Base-by-base conservation (phyloP, 306 rosid genomes). In the Pterocarpus santalinus region DNA sequence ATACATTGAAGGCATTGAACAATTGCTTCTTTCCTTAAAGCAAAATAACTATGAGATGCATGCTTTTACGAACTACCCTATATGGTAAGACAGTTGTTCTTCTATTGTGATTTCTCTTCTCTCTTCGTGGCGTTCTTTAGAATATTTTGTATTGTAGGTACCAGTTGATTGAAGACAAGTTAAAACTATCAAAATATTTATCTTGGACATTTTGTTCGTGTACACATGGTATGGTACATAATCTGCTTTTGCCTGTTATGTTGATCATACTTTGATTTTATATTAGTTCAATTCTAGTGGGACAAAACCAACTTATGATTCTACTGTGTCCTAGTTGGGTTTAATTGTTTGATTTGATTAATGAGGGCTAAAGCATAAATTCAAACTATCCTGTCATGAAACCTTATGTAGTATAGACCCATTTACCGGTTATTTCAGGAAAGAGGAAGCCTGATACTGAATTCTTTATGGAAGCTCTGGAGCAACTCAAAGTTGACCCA, bases 151-250 rank as follows among this genome's bases (percentile, higher is more conserved):
- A 72, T 81, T 75, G 88, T 75, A 95, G 98, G 99, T 91, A 89
- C 71, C 88, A 87, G 85, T 84, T 93, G 91, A 91, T 95, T 22
- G 97, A 95, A 90, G 93, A 89, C 73, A 91, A 95, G 81, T 66
- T 95, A 76, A 83, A 83, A 51, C 60, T 95, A 58, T 93, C 98
- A 7, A 87, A 86, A 85, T 93, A 95, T 89, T 72, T 95, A 78
- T 89, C 94, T 12, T 95, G 99, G 99, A 95, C 99, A 10, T 95
- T 95, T 81, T 95, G 99, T 84, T 95, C 99, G 8, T 93, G 91
- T 70, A 41, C 60, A 77, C 80, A 53, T 69, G 93, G 99, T 90
- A 89, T 73, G 75, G 62, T 47, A 35, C 83, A 33, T 55, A 35
- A 60, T 70, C 66, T 39, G 52, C 13, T 17, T 63, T 12, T 78